Percentiles rank a stretch among this genome's conserved stretches.
phyloP scores from a whole-genome alignment of 2,329 filamentous ascomycete genomes.

The Phoma sp. region DNA sequence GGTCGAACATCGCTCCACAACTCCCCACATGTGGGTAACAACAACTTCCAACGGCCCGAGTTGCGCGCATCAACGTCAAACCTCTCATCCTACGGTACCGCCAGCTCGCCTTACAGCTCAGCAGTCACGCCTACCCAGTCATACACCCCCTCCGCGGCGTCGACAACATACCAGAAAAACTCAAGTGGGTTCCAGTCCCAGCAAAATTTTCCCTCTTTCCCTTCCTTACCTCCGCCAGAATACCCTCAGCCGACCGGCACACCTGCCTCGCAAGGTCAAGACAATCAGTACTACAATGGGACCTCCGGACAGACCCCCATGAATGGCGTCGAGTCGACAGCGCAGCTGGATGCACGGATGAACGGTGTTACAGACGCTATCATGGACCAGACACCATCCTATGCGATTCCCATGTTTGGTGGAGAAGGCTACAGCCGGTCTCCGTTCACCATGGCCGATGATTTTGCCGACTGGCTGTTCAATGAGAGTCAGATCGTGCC shows the following conservation, averaged over 20 bases:
- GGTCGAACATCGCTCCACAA: conserved; percentile 42
- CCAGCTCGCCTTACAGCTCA: conserved; percentile 44
- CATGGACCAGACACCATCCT: conserved; percentile 58
- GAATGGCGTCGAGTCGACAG: conserved; percentile 49
- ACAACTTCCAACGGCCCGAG: conserved; percentile 44
- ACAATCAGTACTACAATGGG: conserved; percentile 48
- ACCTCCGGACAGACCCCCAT: conserved; percentile 45
- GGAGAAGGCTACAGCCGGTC: conserved; percentile 84
- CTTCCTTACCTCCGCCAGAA: conserved; percentile 66
- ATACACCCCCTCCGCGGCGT: conserved; percentile 54
- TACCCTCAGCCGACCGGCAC: conserved; percentile 48
- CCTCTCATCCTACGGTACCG: conserved; percentile 43
- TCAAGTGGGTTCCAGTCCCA: conserved; percentile 63
- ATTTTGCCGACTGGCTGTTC: conserved; percentile 86
- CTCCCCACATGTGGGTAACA: conserved; percentile 47
- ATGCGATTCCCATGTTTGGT: conserved; percentile 86
- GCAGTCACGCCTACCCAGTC: conserved; percentile 53
- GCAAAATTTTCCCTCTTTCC: conserved; percentile 69
- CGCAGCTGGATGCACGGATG: conserved; percentile 46
- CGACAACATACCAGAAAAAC: conserved; percentile 49
- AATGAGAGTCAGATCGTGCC: conserved; percentile 66
- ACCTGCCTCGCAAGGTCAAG: conserved; percentile 46
- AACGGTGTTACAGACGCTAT: conserved; percentile 49
- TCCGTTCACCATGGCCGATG: conserved; percentile 85
- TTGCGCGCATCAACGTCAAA: conserved; percentile 48